Conservation (phyloP, 495 filamentous ascomycete species). For the Lophiotrema nucula region DNA sequence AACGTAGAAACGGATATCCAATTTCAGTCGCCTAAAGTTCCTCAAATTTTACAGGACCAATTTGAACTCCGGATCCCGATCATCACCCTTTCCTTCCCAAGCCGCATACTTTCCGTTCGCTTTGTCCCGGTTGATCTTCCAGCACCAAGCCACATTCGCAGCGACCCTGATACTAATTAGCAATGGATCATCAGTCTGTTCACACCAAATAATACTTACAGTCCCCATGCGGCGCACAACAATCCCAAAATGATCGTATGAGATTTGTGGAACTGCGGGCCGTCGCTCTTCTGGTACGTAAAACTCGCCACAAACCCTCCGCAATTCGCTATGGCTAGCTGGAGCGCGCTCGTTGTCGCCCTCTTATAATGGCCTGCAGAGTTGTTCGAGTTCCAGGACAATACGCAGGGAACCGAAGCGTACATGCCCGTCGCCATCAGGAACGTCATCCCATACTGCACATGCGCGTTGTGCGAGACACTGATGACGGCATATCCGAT, state of each 20-base stretch:
- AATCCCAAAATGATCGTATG: constrained; percentile 61
- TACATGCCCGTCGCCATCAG: constrained; percentile 35
- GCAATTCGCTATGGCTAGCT: constrained; percentile 51
- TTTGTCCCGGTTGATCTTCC: constrained; percentile 67
- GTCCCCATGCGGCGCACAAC: constrained; percentile 60
- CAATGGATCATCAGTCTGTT: constrained; percentile 4
- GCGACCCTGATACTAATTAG: constrained; percentile 49
- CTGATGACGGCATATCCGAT: constrained; percentile 33
- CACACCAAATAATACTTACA: constrained; percentile 50
- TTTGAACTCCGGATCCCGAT: constrained; percentile 64
- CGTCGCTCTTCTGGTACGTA: constrained; percentile 56
- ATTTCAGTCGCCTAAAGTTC: too few species aligned
- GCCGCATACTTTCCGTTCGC: constrained; percentile 59
- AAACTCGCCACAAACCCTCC: constrained; percentile 56
- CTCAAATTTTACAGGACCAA: constrained; percentile 63
- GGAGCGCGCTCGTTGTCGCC: constrained; percentile 33
- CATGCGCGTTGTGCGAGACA: neutral
- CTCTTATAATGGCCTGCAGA: constrained; percentile 32
- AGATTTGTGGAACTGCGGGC: constrained; percentile 46
- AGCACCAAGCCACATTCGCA: constrained; percentile 63
- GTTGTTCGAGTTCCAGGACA: constrained; percentile 34
- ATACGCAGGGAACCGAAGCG: constrained; percentile 18
- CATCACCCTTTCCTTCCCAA: constrained; percentile 60
- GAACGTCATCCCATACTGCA: constrained; percentile 34
- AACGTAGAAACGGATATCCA: too few species aligned